Evolutionary conservation across 176 grass and related monocot genomes (phyloP).

Genomic region (Lolium multiflorum): DNA sequence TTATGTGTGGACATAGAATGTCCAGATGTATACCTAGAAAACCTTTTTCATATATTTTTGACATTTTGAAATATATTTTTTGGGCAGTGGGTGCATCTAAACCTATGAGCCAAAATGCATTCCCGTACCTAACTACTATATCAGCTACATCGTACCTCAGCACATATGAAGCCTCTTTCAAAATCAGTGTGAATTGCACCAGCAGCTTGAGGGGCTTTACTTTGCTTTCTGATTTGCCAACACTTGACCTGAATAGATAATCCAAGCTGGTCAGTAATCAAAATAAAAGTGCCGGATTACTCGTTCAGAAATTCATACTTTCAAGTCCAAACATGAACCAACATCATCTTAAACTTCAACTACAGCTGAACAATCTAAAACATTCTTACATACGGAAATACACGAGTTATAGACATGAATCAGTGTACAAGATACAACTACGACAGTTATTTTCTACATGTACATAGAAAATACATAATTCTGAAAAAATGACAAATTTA

Average conservation of each 20-base stretch:
- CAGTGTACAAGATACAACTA: neutral
- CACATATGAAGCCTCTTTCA: conserved; percentile 96
- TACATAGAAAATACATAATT: neutral
- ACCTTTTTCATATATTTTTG: too few relatives aligned
- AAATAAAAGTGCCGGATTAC: neutral
- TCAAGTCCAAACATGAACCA: neutral
- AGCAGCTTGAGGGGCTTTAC: conserved; percentile 96
- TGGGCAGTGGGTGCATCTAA: too few relatives aligned
- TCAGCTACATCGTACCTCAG: conserved; percentile 62
- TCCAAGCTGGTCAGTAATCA: conserved; percentile 13
- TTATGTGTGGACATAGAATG: too few relatives aligned
- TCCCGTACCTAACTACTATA: too few relatives aligned
- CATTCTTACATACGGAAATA: neutral
- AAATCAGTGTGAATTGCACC: conserved; percentile 98
- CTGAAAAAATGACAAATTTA: neutral
- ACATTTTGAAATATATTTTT: too few relatives aligned
- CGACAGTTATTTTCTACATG: neutral
- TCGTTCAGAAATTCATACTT: conserved; percentile 29
- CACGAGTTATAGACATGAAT: neutral
- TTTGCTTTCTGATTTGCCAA: conserved; percentile 94
- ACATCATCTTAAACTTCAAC: neutral
- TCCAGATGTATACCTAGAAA: too few relatives aligned
- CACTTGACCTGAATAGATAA: conserved; percentile 82
- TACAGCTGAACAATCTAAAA: neutral
- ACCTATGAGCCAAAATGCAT: too few relatives aligned